A percentile compares a stretch with the other conserved stretches of the same genome.
These are phyloP conservation scores for Globisporangium carolinianum DNA, from an alignment of 352 stramenopile genomes.

Conservation along the genomic window DNA sequence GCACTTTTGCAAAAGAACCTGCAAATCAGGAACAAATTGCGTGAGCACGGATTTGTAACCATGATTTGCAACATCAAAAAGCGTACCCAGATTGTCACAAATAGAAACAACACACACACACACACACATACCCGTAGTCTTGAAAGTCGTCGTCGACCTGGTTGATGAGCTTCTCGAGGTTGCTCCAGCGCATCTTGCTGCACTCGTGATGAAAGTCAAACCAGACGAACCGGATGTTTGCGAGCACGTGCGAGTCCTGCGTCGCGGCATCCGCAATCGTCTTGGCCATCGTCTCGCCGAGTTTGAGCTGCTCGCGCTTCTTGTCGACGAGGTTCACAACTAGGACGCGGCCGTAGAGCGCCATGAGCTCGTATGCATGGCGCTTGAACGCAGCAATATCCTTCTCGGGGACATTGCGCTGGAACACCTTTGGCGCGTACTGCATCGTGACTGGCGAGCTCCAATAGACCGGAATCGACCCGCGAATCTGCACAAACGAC, in stretches of 20 bases:
- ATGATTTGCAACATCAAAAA: constrained; percentile 2
- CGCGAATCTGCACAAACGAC: constrained; percentile 85
- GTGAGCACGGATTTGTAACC: too few relatives aligned
- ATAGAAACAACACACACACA: constrained; percentile 19
- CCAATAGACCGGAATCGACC: constrained; percentile 95
- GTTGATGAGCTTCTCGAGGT: constrained; percentile 87
- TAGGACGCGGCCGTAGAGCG: constrained; percentile 68
- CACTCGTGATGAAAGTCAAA: constrained; percentile 98
- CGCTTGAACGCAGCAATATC: constrained; percentile 50
- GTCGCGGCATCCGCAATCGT: constrained; percentile 40
- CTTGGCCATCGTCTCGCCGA: constrained; percentile 89
- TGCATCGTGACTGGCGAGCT: constrained; percentile 85
- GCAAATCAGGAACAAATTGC: neutral
- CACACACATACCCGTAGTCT: constrained; percentile 43
- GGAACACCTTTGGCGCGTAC: constrained; percentile 90
- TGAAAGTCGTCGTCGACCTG: constrained; percentile 82
- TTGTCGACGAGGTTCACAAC: constrained; percentile 95
- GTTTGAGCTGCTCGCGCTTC: constrained; percentile 89
- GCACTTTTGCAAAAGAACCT: constrained; percentile 57
- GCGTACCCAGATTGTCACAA: neutral
- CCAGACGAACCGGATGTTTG: constrained; percentile 80
- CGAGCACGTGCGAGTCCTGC: constrained; percentile 55
- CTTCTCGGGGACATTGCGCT: constrained; percentile 27
- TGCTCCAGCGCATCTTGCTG: constrained; percentile 90
- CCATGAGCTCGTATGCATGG: constrained; percentile 57